These are phyloP conservation scores for Rhynchospora tenuis DNA, from an alignment of 176 grass and related monocot species.

Conservation along the genomic window DNA sequence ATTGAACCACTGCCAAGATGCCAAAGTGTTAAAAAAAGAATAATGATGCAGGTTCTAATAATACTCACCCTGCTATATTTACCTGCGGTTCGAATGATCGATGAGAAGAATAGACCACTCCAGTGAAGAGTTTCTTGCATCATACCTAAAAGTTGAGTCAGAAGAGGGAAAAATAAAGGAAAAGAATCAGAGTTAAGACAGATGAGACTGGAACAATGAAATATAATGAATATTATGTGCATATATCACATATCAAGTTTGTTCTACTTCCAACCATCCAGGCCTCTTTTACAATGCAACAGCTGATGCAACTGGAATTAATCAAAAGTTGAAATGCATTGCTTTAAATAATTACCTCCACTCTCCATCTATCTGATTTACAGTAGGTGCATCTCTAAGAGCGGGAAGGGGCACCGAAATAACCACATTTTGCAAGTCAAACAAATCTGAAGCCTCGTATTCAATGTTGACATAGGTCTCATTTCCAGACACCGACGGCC, in stretches of 20 bases:
- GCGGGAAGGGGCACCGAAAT: slow-evolving; percentile 73
- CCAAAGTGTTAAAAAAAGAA: neutral
- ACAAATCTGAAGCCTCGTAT: slow-evolving; percentile 77
- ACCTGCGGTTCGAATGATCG: slow-evolving; percentile 78
- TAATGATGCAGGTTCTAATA: neutral
- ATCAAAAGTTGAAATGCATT: neutral
- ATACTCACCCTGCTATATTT: slow-evolving; percentile 7
- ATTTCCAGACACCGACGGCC: slow-evolving; percentile 63
- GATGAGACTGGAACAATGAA: neutral
- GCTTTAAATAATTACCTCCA: slow-evolving; percentile 59
- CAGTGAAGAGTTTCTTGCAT: slow-evolving; percentile 64
- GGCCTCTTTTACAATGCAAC: neutral
- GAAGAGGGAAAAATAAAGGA: slow-evolving; percentile 8
- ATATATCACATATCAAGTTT: neutral
- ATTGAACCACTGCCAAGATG: slow-evolving; percentile 60
- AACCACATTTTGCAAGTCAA: slow-evolving; percentile 82
- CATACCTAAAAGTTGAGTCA: slow-evolving; percentile 46
- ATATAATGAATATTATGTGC: neutral
- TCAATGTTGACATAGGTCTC: slow-evolving; percentile 67
- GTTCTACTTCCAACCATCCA: neutral
- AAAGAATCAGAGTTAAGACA: slow-evolving; percentile 2
- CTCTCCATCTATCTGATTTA: slow-evolving; percentile 84
- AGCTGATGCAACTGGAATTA: slow-evolving; percentile 2
- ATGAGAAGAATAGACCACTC: slow-evolving; percentile 87
- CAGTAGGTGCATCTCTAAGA: slow-evolving; percentile 60